Evolutionary conservation across 352 stramenopile genomes (phyloP).

Genomic region (Phytophthora syringae): DNA sequence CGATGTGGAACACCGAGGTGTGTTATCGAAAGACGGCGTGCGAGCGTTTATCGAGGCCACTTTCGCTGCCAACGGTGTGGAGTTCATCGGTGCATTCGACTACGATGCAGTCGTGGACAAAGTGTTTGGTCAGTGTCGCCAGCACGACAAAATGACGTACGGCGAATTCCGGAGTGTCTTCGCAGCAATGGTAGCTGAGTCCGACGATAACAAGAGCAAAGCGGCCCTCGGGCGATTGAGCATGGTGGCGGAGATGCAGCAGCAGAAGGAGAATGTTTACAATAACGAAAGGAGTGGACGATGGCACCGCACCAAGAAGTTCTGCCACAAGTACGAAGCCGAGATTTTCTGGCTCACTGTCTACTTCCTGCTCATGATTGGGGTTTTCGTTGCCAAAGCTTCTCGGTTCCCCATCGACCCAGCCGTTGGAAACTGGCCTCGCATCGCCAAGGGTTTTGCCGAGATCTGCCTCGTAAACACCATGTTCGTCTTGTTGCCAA

Average conservation of each 20-base stretch:
- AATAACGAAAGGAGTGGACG: slow-evolving; percentile 22
- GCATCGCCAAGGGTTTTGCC: slow-evolving; percentile 72
- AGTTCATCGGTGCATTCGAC: slow-evolving; percentile 57
- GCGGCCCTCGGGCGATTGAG: slow-evolving; percentile 13
- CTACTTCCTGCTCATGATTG: neutral
- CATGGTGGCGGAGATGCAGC: slow-evolving; percentile 1
- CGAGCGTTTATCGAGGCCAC: slow-evolving; percentile 65
- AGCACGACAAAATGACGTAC: slow-evolving; percentile 61
- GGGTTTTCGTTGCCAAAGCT: neutral
- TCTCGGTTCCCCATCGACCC: slow-evolving; percentile 49
- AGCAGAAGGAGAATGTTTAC: slow-evolving; percentile 11
- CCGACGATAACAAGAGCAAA: slow-evolving; percentile 32
- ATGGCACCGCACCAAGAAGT: neutral
- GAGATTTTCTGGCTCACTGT: neutral
- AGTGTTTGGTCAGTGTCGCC: slow-evolving; percentile 48
- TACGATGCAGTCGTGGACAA: slow-evolving; percentile 58
- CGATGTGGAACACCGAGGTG: slow-evolving; percentile 50
- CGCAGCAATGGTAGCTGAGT: slow-evolving; percentile 34
- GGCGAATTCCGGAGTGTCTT: slow-evolving; percentile 60
- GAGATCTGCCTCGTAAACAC: slow-evolving; percentile 82
- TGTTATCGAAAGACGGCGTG: slow-evolving; percentile 58
- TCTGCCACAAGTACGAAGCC: neutral
- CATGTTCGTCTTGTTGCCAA: slow-evolving; percentile 74
- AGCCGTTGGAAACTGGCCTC: slow-evolving; percentile 57
- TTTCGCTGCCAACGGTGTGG: slow-evolving; percentile 59